Percentiles rank a stretch among this genome's conserved stretches.
These are phyloP conservation scores for Penicillium sp. DNA, from an alignment of 2,329 filamentous ascomycete species.

Conservation along the genomic window DNA sequence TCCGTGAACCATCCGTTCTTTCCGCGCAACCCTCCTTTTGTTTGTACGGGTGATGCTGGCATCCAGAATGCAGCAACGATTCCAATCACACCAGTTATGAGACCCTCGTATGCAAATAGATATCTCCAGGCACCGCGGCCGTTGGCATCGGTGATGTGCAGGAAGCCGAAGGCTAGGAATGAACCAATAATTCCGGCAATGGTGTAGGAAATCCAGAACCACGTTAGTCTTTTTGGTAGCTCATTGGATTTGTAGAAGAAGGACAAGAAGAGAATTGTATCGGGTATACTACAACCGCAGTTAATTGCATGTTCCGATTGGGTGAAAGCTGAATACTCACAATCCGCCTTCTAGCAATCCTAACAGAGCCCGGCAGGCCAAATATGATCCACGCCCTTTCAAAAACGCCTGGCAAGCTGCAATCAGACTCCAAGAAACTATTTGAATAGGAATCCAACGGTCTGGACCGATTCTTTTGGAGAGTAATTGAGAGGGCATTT, in stretches of 20 bases:
- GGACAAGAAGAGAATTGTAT: constrained; percentile 52
- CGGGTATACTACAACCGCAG: neutral
- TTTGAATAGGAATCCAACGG: constrained; percentile 54
- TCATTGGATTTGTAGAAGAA: constrained; percentile 71
- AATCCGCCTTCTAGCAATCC: constrained; percentile 1
- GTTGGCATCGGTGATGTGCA: neutral
- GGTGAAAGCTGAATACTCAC: neutral
- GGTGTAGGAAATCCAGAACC: constrained; percentile 64
- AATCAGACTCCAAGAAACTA: constrained; percentile 45
- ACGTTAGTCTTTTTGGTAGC: constrained; percentile 62
- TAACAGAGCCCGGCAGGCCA: neutral
- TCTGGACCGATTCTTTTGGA: constrained; percentile 47
- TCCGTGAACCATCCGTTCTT: constrained; percentile 63
- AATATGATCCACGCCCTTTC: neutral
- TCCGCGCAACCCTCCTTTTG: constrained; percentile 57
- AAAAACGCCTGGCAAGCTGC: constrained; percentile 3
- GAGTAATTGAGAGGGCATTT: constrained; percentile 58
- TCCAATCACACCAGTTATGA: neutral
- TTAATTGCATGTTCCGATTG: neutral
- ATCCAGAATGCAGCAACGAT: constrained; percentile 48
- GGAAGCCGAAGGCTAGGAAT: neutral
- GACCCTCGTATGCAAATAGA: constrained; percentile 1
- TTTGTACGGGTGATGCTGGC: constrained; percentile 61
- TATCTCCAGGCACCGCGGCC: constrained; percentile 1
- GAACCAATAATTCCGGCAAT: constrained; percentile 52